Evolutionary conservation across 1,284 basidiomycete genomes (phyloP), one percentile per base, ranked within the genome.

Genomic region (Lignosus rhinocerotis): DNA sequence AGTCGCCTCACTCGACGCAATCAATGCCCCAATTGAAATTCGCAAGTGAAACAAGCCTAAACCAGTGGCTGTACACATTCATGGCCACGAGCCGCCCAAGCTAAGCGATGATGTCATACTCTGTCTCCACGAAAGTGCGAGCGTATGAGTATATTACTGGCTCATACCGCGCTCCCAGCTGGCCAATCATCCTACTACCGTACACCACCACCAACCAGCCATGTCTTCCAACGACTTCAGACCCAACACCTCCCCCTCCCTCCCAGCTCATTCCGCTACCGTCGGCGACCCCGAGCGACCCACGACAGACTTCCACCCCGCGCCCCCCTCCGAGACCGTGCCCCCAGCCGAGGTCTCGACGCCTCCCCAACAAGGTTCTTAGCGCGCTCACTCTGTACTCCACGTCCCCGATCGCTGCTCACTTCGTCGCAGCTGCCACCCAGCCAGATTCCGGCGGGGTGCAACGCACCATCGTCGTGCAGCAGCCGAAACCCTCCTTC

Each of bases 281-380:
- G n/a, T 19, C 6, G 51, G 21, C 52, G 7, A 17, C 12, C 16
- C 38, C 9, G 31, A 21, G 14, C 52, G 55, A 3, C 59, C 62
- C 1, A 43, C 56, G 12, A 55, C 54, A 8, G 49, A 56, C 21
- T 59, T 61, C 52, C 51, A 55, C 12, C 62, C 59, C 7, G 46
- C 44, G 7, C 56, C 43, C 6, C 62, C 62, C 0, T 57, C 59
- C 1, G 52, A 64, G 48, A 59, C 57, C 10, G 62, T 32, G 0
- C 33, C 30, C 9, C 48, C 62, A 4, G 59, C 62, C 0, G 31
- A 57, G 31, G 59, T 59, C 1, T 38, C 51, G 0, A 59, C 62
- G 1, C 56, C 59, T 3, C 17, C 62, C 0, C 62, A 64, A 25
- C 62, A 64, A 57, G 62, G 62, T 64, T 39, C 11, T 38, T 12